These are phyloP conservation scores for Rubus idaeus DNA, from an alignment of 306 rosid genomes.

Conservation along the genomic window DNA sequence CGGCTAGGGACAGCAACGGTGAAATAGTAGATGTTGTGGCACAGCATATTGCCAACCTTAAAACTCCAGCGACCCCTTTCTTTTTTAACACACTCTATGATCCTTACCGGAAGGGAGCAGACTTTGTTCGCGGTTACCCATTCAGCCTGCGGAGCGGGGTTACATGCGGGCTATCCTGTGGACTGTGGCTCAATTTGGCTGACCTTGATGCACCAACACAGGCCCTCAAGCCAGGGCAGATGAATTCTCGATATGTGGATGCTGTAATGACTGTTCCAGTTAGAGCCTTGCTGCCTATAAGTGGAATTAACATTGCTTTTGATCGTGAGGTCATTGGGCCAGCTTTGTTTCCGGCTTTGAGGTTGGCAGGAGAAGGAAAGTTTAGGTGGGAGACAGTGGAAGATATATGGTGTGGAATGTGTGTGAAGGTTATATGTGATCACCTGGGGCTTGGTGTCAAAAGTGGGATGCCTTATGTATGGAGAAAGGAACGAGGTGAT, in stretches of 20 bases:
- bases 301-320: conserved; percentile 92
- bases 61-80: conserved; percentile 98
- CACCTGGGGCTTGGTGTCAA: conserved; percentile 83
- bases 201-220: conserved; percentile 98
- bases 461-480: conserved; percentile 88
- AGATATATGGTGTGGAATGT: conserved; percentile 95
- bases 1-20: conserved; percentile 68
- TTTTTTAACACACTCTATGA: conserved; percentile 95
- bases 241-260: conserved; percentile 79
- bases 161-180: conserved; percentile 81
- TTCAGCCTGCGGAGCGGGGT: conserved; percentile 91
- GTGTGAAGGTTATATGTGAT: conserved; percentile 79
- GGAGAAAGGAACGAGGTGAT: conserved; percentile 83
- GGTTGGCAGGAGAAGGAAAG: conserved; percentile 82
- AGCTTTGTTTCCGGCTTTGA: conserved; percentile 79
- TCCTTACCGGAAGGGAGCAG: conserved; percentile 88
- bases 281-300: conserved; percentile 78
- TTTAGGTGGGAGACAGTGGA: conserved; percentile 96
- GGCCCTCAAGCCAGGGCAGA: conserved; percentile 69
- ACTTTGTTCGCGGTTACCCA: conserved; percentile 99
- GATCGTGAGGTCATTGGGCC: conserved; percentile 78
- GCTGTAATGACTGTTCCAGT: conserved; percentile 85
- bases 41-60: conserved; percentile 76
- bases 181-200: conserved; percentile 90
- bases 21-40: conserved; percentile 59